These are phyloP conservation scores for Rhizopus sp. DNA, from an alignment of 371 early-diverging fungal genomes.

Conservation along the genomic window DNA sequence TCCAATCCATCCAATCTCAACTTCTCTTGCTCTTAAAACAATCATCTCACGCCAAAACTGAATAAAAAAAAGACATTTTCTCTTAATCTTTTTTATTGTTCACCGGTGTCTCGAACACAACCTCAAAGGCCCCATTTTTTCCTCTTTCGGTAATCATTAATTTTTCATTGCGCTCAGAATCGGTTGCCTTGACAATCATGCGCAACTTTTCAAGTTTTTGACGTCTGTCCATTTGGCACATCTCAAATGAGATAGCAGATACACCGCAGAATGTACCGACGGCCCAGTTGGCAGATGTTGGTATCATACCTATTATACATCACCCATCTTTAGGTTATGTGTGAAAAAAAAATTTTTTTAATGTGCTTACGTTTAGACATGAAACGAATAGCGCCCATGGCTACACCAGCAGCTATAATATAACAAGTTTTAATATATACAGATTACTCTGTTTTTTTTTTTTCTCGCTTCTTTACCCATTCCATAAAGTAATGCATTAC, in stretches of 20 bases:
- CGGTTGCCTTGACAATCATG: slow-evolving; percentile 45
- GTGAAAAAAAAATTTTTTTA: not conserved
- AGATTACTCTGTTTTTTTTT: not conserved
- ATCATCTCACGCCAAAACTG: slow-evolving; percentile 15
- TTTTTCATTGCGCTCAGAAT: slow-evolving; percentile 29
- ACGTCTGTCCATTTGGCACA: slow-evolving; percentile 47
- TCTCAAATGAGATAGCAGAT: slow-evolving; percentile 42
- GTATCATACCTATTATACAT: slow-evolving; percentile 14
- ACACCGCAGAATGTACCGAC: slow-evolving; percentile 50
- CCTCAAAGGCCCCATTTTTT: slow-evolving; percentile 40
- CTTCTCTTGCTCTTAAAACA: slow-evolving; percentile 23
- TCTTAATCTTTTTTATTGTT: slow-evolving; percentile 3
- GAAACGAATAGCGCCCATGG: slow-evolving; percentile 45
- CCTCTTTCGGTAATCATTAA: slow-evolving; percentile 36
- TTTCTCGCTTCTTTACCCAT: slow-evolving; percentile 30
- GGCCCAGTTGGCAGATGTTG: slow-evolving; percentile 52
- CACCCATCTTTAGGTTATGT: slow-evolving; percentile 2
- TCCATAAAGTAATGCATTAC: slow-evolving; percentile 49
- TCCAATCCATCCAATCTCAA: slow-evolving; percentile 49
- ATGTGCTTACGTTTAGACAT: slow-evolving; percentile 30
- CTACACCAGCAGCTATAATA: slow-evolving; percentile 38
- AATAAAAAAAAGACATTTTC: slow-evolving; percentile 1
- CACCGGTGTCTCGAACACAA: slow-evolving; percentile 37
- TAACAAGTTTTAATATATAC: not conserved
- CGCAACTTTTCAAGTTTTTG: slow-evolving; percentile 40